Percentiles rank a stretch among this genome's conserved stretches.
phyloP scores from a whole-genome alignment of 805 yeast species.

The Saturnispora dispora region DNA sequence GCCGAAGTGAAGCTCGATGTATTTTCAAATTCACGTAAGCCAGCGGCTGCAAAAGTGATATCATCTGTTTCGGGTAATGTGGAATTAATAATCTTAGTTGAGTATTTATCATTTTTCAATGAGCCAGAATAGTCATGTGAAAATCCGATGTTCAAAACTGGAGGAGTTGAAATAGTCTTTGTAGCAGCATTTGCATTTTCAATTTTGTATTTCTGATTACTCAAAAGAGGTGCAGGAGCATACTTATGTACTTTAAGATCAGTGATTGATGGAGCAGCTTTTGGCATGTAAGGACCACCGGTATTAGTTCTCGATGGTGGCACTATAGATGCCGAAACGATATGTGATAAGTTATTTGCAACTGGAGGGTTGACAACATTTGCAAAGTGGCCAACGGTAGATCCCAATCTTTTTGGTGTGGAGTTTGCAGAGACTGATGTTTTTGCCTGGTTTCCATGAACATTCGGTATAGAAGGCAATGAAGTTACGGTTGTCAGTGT shows the following conservation, averaged over 20 bases:
- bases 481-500: neutral
- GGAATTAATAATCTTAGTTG: neutral
- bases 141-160: neutral
- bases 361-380: neutral
- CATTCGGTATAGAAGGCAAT: neutral
- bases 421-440: neutral
- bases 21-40: neutral
- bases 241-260: neutral
- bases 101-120: neutral
- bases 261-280: neutral
- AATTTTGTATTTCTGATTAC: neutral
- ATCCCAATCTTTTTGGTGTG: neutral
- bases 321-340: neutral
- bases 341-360: neutral
- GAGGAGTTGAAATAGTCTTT: neutral
- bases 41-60: neutral
- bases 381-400: conserved; percentile 1
- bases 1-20: neutral
- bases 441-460: neutral
- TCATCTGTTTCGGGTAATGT: neutral
- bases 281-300: neutral
- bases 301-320: neutral
- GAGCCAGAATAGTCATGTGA: neutral
- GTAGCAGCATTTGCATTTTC: neutral
- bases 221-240: neutral